Conservation (phyloP, 1,284 basidiomycete species). For the Ganoderma boninense region DNA sequence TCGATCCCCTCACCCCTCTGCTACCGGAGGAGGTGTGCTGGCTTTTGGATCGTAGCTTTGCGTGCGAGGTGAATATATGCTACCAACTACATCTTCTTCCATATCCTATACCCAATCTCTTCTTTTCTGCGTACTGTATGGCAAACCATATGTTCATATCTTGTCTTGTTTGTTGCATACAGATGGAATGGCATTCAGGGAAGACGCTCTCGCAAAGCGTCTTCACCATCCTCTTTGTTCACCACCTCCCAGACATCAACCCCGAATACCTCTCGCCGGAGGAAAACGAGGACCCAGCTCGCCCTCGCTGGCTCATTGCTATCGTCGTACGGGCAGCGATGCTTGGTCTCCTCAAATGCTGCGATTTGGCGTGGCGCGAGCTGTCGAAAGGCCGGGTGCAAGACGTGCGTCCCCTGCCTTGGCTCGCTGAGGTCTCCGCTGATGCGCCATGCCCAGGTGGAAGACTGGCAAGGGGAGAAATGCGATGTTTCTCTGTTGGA, state of each 20-base stretch:
- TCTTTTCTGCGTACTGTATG: not conserved
- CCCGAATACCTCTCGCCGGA: conserved; percentile 57
- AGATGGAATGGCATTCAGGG: conserved; percentile 92
- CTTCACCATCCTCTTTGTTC: conserved; percentile 83
- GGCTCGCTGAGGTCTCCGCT: conserved; percentile 14
- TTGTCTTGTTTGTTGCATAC: conserved; percentile 22
- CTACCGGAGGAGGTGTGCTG: conserved; percentile 84
- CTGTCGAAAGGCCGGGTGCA: conserved; percentile 75
- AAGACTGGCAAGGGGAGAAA: conserved; percentile 91
- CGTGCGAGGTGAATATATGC: conserved; percentile 75
- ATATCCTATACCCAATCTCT: conserved; percentile 11
- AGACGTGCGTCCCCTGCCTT: conserved; percentile 65
- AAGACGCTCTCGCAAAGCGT: conserved; percentile 88
- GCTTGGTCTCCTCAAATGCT: conserved; percentile 82
- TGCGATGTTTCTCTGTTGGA: conserved; percentile 84
- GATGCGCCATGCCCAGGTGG: conserved; percentile 57
- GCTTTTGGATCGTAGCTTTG: conserved; percentile 83
- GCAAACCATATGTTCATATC: conserved; percentile 27
- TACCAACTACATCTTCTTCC: conserved; percentile 13
- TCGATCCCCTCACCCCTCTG: conserved; percentile 72
- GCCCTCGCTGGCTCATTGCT: conserved; percentile 68
- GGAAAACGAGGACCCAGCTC: conserved; percentile 45
- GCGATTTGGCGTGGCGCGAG: conserved; percentile 86
- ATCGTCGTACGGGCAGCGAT: conserved; percentile 77
- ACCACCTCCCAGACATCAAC: conserved; percentile 69